A percentile compares a stretch with the other conserved stretches of the same genome.
These are phyloP conservation scores for Russula griseocarnosa DNA, from an alignment of 768 basidiomycete genomes.

Conservation along the genomic window DNA sequence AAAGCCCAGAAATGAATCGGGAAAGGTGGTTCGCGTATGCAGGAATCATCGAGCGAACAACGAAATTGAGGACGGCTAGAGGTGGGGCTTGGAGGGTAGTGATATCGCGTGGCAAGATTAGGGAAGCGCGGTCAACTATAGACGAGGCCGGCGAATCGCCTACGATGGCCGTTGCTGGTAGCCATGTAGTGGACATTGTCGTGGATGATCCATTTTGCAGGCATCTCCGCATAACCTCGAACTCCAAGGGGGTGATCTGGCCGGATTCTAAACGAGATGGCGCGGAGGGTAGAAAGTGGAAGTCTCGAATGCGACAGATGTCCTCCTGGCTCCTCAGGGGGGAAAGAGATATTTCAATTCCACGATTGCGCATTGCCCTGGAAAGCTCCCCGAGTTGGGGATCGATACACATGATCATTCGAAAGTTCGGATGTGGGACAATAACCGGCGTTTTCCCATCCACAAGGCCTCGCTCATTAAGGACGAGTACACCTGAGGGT, in stretches of 20 bases:
- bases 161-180: slow-evolving; percentile 10
- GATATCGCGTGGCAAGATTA: slow-evolving; percentile 14
- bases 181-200: not conserved
- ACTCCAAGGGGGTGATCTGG: slow-evolving; percentile 7
- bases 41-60: slow-evolving; percentile 20
- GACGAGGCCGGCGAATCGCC: slow-evolving; percentile 8
- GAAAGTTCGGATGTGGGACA: slow-evolving; percentile 81
- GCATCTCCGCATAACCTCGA: slow-evolving; percentile 25
- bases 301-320: slow-evolving; percentile 14
- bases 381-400: slow-evolving; percentile 91
- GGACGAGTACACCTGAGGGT: slow-evolving; percentile 68
- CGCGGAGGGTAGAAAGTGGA: slow-evolving; percentile 16
- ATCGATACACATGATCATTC: slow-evolving; percentile 92
- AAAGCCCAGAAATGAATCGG: slow-evolving; percentile 18
- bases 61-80: slow-evolving; percentile 7
- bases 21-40: slow-evolving; percentile 15
- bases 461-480: slow-evolving; percentile 86
- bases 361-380: slow-evolving; percentile 97
- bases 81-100: not conserved
- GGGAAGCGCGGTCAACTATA: slow-evolving; percentile 10
- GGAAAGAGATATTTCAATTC: slow-evolving; percentile 70
- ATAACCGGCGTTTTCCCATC: slow-evolving; percentile 70
- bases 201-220: not conserved
- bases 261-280: not conserved
- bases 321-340: slow-evolving; percentile 22